Percentiles rank a stretch among this genome's conserved stretches.
These are phyloP conservation scores for Tylopilus balloui DNA, from an alignment of 768 basidiomycete species.

Conservation along the genomic window DNA sequence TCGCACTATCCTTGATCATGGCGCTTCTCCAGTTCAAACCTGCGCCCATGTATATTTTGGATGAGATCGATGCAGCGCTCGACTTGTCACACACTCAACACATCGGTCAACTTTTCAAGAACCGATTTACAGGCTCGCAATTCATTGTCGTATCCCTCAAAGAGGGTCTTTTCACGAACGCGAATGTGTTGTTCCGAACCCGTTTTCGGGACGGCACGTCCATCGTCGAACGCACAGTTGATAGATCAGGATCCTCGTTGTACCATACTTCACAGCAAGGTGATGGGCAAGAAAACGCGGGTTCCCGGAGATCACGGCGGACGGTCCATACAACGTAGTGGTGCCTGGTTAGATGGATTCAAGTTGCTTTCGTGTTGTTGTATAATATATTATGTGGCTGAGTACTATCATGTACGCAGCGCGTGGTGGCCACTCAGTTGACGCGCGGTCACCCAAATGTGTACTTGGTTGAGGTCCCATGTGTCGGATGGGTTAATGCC, in stretches of 20 bases:
- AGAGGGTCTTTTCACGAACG: constrained; percentile 96
- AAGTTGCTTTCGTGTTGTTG: background rate
- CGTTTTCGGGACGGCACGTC: constrained; percentile 93
- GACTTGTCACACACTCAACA: constrained; percentile 96
- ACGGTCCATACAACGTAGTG: background rate
- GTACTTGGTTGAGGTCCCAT: background rate
- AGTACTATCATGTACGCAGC: no score
- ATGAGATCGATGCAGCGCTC: constrained; percentile 97
- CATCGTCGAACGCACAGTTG: constrained; percentile 76
- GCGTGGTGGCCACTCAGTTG: no score
- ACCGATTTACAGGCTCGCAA: constrained; percentile 94
- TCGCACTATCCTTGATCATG: constrained; percentile 98
- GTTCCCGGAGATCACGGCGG: constrained; percentile 22
- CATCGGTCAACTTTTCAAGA: constrained; percentile 96
- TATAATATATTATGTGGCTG: no score
- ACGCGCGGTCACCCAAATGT: no score
- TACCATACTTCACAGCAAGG: constrained; percentile 27
- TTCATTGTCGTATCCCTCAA: constrained; percentile 98
- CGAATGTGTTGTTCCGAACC: constrained; percentile 91
- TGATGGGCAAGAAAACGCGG: constrained; percentile 4
- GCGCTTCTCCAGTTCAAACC: constrained; percentile 98
- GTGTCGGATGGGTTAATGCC: background rate
- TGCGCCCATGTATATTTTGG: constrained; percentile 98
- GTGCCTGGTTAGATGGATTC: background rate
- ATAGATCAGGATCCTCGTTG: constrained; percentile 51